A percentile compares a stretch with the other conserved stretches of the same genome.
Conservation (phyloP, 768 basidiomycete genomes). For the Tubosaeta brunneosetosa region DNA sequence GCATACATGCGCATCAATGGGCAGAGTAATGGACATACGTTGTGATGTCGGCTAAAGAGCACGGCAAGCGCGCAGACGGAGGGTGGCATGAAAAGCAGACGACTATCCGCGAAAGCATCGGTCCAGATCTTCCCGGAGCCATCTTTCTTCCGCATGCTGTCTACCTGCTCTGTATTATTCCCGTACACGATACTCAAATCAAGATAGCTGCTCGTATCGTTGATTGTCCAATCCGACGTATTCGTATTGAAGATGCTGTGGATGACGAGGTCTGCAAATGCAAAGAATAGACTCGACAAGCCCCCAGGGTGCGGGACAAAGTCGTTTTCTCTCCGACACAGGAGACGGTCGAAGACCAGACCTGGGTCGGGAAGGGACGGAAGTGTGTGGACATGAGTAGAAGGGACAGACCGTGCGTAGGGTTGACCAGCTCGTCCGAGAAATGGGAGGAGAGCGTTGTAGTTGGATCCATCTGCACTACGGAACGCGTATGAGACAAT, state of each 20-base stretch:
- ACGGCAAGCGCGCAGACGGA: slow-evolving; percentile 63
- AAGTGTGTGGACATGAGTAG: slow-evolving; percentile 38
- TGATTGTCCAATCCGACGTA: slow-evolving; percentile 45
- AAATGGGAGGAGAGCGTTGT: slow-evolving; percentile 50
- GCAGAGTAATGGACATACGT: slow-evolving; percentile 38
- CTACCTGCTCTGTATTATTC: slow-evolving; percentile 41
- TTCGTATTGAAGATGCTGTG: slow-evolving; percentile 67
- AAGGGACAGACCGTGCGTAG: slow-evolving; percentile 64
- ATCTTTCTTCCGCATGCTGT: slow-evolving; percentile 54
- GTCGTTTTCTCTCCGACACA: slow-evolving; percentile 35
- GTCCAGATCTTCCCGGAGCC: slow-evolving; percentile 64
- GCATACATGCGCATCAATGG: background rate
- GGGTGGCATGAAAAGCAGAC: slow-evolving; percentile 71
- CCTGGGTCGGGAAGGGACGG: slow-evolving; percentile 58
- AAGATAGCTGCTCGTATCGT: slow-evolving; percentile 67
- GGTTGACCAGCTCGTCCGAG: slow-evolving; percentile 59
- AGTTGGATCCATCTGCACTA: slow-evolving; percentile 56
- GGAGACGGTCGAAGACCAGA: slow-evolving; percentile 67
- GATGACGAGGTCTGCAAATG: slow-evolving; percentile 73
- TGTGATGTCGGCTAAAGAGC: slow-evolving; percentile 69
- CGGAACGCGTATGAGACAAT: slow-evolving; percentile 49
- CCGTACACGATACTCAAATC: slow-evolving; percentile 77
- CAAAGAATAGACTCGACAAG: slow-evolving; percentile 70
- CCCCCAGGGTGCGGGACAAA: slow-evolving; percentile 61
- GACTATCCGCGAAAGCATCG: slow-evolving; percentile 65